Evolutionary conservation across 148 eudicot species (phyloP).

Genomic region (Dysphania ambrosioides): DNA sequence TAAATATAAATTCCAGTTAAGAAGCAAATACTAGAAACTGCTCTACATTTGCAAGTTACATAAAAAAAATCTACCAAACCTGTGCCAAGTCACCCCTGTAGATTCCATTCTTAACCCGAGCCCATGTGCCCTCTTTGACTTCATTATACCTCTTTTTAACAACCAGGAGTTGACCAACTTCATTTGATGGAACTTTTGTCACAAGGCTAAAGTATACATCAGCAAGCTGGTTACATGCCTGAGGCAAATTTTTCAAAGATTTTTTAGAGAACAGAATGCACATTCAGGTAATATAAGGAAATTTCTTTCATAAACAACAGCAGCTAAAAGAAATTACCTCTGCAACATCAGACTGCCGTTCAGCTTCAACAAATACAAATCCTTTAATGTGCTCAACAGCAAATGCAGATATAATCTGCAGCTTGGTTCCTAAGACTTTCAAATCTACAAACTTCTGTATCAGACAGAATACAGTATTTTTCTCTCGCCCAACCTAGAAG

Average conservation of each 20-base stretch:
- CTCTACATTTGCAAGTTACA: not conserved
- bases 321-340: constrained; percentile 49
- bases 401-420: constrained; percentile 79
- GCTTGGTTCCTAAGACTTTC: constrained; percentile 56
- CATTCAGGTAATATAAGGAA: not conserved
- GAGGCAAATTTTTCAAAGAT: not conserved
- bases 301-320: not conserved
- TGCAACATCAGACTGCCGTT: constrained; percentile 63
- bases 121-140: constrained; percentile 77
- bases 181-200: constrained; percentile 57
- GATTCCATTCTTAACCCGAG: constrained; percentile 80
- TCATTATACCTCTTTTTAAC: constrained; percentile 57
- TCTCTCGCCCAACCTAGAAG: constrained; percentile 90
- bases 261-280: constrained; percentile 2
- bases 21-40: constrained; percentile 17
- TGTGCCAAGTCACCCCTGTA: constrained; percentile 89
- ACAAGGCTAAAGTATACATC: constrained; percentile 63
- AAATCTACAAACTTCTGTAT: constrained; percentile 87
- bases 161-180: constrained; percentile 57
- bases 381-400: constrained; percentile 84
- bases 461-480: constrained; percentile 73
- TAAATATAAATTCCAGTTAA: constrained; percentile 2
- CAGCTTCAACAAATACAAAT: constrained; percentile 79
- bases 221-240: constrained; percentile 88
- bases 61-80: constrained; percentile 36